Conservation (phyloP, 495 filamentous ascomycete genomes). For the Hypoxylon fuscum region DNA sequence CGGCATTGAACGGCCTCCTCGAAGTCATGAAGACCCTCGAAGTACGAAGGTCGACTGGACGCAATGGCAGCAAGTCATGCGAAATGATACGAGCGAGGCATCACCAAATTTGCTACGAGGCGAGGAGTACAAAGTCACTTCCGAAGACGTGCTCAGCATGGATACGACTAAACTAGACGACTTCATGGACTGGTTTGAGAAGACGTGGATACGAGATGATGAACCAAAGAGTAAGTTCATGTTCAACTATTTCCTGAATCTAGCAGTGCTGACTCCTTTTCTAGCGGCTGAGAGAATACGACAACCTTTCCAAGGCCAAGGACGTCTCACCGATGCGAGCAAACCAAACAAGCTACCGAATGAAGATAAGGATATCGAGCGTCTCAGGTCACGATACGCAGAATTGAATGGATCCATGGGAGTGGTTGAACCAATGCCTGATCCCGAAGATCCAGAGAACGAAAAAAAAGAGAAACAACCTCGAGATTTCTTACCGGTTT, state of each 20-base stretch:
- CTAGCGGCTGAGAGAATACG: conserved; percentile 28
- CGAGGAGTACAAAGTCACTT: conserved; percentile 59
- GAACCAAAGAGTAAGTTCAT: conserved; percentile 51
- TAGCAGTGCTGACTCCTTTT: conserved; percentile 1
- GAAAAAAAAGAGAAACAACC: conserved; percentile 52
- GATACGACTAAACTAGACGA: conserved; percentile 72
- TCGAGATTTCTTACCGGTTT: conserved; percentile 66
- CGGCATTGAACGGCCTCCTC: conserved; percentile 63
- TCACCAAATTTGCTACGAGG: conserved; percentile 20
- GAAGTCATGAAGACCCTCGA: conserved; percentile 66
- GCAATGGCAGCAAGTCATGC: conserved; percentile 69
- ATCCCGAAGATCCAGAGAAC: conserved; percentile 37
- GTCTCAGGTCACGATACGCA: conserved; percentile 16
- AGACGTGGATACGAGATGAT: conserved; percentile 69
- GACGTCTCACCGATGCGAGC: conserved; percentile 7
- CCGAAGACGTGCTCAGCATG: conserved; percentile 76
- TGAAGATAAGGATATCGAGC: not conserved
- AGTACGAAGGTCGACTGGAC: conserved; percentile 74
- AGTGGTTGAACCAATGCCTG: conserved; percentile 31
- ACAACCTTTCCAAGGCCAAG: conserved; percentile 23
- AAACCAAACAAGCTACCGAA: not conserved
- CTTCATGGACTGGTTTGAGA: conserved; percentile 90
- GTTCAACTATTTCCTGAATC: not conserved
- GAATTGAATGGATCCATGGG: conserved; percentile 16
- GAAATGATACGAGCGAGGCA: conserved; percentile 32